phyloP scores from a whole-genome alignment of 2,329 filamentous ascomycete species.

The Aspergillus amoenus region DNA sequence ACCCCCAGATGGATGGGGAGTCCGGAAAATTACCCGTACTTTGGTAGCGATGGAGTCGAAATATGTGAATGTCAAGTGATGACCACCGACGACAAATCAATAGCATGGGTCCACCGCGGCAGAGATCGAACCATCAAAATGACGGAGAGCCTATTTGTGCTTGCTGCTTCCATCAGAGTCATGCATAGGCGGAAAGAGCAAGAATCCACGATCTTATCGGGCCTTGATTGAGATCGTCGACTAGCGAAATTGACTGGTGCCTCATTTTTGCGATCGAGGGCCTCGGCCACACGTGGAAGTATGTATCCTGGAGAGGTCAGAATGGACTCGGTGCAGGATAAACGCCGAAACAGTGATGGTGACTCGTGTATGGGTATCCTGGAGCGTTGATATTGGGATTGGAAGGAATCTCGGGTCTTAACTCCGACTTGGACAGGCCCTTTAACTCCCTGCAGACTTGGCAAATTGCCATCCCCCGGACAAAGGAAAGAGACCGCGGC shows the following conservation, averaged over 20 bases:
- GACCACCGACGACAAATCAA: background rate
- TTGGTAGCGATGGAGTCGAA: background rate
- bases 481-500: too few species aligned
- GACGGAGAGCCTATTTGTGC: background rate
- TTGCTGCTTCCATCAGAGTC: background rate
- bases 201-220: background rate
- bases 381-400: too few species aligned
- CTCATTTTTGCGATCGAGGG: background rate
- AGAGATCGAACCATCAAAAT: background rate
- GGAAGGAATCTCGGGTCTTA: background rate
- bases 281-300: background rate
- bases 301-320: background rate
- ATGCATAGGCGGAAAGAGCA: background rate
- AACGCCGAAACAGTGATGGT: background rate
- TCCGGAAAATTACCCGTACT: too few species aligned
- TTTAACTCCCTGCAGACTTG: too few species aligned
- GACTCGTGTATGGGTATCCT: too few species aligned
- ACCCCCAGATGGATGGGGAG: too few species aligned
- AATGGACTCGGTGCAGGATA: too few species aligned
- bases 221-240: slow-evolving; percentile 1
- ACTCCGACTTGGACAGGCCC: background rate
- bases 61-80: too few species aligned
- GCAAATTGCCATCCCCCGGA: too few species aligned
- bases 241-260: background rate
- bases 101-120: background rate